Percentiles rank a stretch among this genome's conserved stretches.
phyloP scores from a whole-genome alignment of 2,329 filamentous ascomycete genomes.

The Fusarium sp. region DNA sequence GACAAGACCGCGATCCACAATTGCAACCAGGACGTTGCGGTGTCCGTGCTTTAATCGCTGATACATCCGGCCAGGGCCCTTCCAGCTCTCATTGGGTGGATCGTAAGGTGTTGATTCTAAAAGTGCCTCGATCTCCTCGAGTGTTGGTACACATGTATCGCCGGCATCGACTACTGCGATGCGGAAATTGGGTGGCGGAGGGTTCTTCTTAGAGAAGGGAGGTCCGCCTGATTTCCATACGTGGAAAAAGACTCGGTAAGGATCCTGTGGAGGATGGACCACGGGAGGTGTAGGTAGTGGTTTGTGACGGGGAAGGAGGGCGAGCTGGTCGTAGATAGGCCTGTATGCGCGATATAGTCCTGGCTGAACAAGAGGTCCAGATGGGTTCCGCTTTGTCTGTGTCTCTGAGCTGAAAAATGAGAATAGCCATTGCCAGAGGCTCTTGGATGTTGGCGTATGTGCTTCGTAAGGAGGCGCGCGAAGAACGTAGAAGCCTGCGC shows the following conservation, averaged over 20 bases:
- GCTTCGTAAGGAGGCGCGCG: constrained; percentile 66
- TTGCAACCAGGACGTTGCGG: constrained; percentile 84
- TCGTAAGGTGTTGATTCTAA: constrained; percentile 80
- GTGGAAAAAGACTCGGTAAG: constrained; percentile 82
- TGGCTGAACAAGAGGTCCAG: constrained; percentile 70
- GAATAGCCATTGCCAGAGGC: constrained; percentile 67
- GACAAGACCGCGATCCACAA: constrained; percentile 90
- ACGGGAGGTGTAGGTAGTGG: constrained; percentile 55
- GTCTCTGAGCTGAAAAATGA: constrained; percentile 57
- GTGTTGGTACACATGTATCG: constrained; percentile 76
- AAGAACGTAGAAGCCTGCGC: constrained; percentile 83
- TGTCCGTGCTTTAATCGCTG: constrained; percentile 85
- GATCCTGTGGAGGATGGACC: constrained; percentile 54
- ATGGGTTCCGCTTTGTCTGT: constrained; percentile 50
- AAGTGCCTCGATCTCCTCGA: constrained; percentile 77
- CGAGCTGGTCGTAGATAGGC: constrained; percentile 81
- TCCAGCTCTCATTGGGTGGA: constrained; percentile 60
- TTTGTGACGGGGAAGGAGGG: constrained; percentile 78
- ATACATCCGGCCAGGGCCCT: constrained; percentile 69
- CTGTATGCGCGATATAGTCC: constrained; percentile 75
- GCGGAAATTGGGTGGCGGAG: constrained; percentile 83
- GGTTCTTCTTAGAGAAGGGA: constrained; percentile 82
- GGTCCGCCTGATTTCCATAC: constrained; percentile 77
- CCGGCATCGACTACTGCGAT: constrained; percentile 85
- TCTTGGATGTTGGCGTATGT: constrained; percentile 34